phyloP scores from a whole-genome alignment of 2,329 filamentous ascomycete genomes.

The Cytospora mali region DNA sequence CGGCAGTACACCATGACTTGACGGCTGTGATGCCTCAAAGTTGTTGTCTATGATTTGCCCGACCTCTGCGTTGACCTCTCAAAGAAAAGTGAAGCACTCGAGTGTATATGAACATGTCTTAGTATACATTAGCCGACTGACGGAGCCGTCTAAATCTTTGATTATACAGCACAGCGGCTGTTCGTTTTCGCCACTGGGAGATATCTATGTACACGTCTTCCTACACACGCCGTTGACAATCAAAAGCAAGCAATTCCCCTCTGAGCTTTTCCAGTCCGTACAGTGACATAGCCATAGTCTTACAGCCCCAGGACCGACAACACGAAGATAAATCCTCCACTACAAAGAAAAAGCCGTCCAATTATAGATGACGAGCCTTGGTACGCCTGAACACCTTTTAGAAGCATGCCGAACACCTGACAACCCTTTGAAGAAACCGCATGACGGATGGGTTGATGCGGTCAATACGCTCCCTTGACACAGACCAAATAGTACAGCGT shows the following conservation, averaged over 20 bases:
- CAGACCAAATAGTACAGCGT: slow-evolving; percentile 7
- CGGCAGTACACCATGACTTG: background rate
- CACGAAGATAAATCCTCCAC: slow-evolving; percentile 1
- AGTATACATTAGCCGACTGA: background rate
- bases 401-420: slow-evolving; percentile 21
- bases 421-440: background rate
- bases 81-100: background rate
- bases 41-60: background rate
- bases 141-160: slow-evolving; percentile 11
- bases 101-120: background rate
- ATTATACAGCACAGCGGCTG: slow-evolving; percentile 8
- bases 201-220: slow-evolving; percentile 18
- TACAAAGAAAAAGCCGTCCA: background rate
- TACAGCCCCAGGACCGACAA: background rate
- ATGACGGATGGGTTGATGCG: background rate
- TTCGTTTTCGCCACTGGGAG: background rate
- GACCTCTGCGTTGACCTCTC: background rate
- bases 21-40: background rate
- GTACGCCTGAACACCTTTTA: slow-evolving; percentile 7
- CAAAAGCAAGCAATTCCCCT: slow-evolving; percentile 10
- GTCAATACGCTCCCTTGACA: slow-evolving; percentile 5
- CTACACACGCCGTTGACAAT: background rate
- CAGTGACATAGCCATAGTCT: background rate
- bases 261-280: slow-evolving; percentile 10
- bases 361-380: slow-evolving; percentile 4